A percentile compares a stretch with the other conserved stretches of the same genome.
These are phyloP conservation scores for Hyaloscypha finlandica DNA, from an alignment of 495 filamentous ascomycete species.

Conservation along the genomic window DNA sequence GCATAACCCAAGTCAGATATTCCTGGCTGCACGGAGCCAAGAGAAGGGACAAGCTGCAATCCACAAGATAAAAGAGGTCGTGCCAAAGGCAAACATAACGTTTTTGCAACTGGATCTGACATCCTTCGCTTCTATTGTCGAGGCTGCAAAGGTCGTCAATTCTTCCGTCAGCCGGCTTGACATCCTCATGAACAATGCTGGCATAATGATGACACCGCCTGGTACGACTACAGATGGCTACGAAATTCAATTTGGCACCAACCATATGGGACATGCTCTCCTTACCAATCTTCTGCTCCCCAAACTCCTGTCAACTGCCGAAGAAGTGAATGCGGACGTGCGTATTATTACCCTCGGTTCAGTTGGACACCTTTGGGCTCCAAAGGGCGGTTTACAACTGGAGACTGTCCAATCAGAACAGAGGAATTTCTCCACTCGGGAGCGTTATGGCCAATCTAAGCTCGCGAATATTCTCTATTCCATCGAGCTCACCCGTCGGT, in stretches of 20 bases:
- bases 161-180: constrained; percentile 42
- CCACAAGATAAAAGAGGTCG: background rate
- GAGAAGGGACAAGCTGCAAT: background rate
- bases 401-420: constrained; percentile 40
- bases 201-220: constrained; percentile 58
- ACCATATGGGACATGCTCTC: constrained; percentile 68
- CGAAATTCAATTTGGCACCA: constrained; percentile 70
- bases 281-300: constrained; percentile 66
- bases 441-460: constrained; percentile 65
- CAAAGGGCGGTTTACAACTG: constrained; percentile 40
- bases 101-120: constrained; percentile 25
- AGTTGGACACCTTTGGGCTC: constrained; percentile 37
- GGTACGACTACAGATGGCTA: constrained; percentile 58
- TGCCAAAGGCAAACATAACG: constrained; percentile 7
- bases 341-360: constrained; percentile 45
- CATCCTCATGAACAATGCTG: constrained; percentile 69
- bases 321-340: constrained; percentile 41
- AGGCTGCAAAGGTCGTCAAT: constrained; percentile 10
- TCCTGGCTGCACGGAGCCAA: background rate
- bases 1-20: background rate
- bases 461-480: constrained; percentile 68
- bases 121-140: constrained; percentile 17
- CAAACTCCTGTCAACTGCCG: constrained; percentile 46
- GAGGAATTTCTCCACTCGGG: constrained; percentile 38
- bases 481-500: constrained; percentile 56